Evolutionary conservation across 2,329 filamentous ascomycete genomes (phyloP).

Genomic region (Immersiporthe knoxdaviesiana): DNA sequence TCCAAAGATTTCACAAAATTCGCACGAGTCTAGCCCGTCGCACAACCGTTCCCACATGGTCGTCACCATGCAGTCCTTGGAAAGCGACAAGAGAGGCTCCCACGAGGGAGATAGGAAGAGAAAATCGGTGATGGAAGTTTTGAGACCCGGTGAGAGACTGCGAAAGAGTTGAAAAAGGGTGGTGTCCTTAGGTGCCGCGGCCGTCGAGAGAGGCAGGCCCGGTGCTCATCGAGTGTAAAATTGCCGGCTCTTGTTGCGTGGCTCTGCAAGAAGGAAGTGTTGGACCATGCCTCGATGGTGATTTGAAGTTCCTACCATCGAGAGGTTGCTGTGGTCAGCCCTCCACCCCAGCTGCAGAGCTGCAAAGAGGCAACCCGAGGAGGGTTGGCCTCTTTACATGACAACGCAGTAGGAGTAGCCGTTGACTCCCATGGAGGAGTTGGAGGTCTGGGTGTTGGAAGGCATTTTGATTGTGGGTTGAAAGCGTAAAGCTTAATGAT

Average conservation of each 20-base stretch:
- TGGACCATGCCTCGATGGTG: neutral
- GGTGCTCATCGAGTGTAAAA: constrained; percentile 5
- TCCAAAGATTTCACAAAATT: neutral
- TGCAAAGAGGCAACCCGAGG: constrained; percentile 19
- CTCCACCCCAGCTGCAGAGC: constrained; percentile 11
- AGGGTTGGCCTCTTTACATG: constrained; percentile 37
- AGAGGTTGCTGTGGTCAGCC: neutral
- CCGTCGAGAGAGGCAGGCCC: constrained; percentile 8
- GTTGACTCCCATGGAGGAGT: constrained; percentile 36
- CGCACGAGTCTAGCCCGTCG: neutral
- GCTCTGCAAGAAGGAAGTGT: neutral
- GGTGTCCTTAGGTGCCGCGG: neutral
- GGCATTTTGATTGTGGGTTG: constrained; percentile 38
- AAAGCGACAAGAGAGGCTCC: neutral
- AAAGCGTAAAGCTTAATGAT: constrained; percentile 27
- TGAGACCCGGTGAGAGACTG: constrained; percentile 7
- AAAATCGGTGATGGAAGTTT: neutral
- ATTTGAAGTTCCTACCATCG: constrained; percentile 12
- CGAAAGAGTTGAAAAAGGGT: neutral
- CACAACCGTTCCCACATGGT: constrained; percentile 3
- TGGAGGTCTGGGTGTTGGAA: constrained; percentile 36
- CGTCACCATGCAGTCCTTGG: constrained; percentile 9
- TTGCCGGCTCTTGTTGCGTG: constrained; percentile 6
- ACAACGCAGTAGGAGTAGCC: constrained; percentile 39
- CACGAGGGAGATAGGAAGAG: neutral